phyloP scores from a whole-genome alignment of 2,329 filamentous ascomycete species.

The Hymenoscyphus infarciens region DNA sequence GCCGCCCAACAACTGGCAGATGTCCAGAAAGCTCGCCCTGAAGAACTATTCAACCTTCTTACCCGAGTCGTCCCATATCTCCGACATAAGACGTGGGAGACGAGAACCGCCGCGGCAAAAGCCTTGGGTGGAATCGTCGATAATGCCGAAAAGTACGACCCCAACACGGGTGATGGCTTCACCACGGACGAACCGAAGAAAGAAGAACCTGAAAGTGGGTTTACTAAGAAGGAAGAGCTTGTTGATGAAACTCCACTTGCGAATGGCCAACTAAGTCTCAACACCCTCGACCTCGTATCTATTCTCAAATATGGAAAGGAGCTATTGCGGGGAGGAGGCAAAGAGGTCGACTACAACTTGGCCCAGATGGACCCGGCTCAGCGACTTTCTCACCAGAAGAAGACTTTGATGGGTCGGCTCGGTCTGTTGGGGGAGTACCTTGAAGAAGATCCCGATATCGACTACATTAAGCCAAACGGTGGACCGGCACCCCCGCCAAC shows the following conservation, averaged over 20 bases:
- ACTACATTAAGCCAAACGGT: slow-evolving; percentile 42
- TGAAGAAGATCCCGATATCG: slow-evolving; percentile 74
- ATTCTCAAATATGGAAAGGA: slow-evolving; percentile 83
- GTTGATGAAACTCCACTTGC: slow-evolving; percentile 43
- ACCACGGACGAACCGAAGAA: slow-evolving; percentile 43
- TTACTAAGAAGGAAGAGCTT: slow-evolving; percentile 57
- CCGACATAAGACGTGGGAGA: slow-evolving; percentile 95
- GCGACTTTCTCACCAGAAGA: slow-evolving; percentile 83
- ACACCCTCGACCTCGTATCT: slow-evolving; percentile 70
- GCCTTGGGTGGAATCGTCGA: slow-evolving; percentile 92
- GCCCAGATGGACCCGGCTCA: slow-evolving; percentile 77
- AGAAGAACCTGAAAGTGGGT: slow-evolving; percentile 42
- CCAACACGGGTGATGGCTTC: slow-evolving; percentile 68
- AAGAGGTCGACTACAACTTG: slow-evolving; percentile 78
- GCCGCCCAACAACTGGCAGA: slow-evolving; percentile 95
- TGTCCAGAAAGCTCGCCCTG: slow-evolving; percentile 95
- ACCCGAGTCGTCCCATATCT: slow-evolving; percentile 94
- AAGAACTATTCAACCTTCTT: slow-evolving; percentile 94
- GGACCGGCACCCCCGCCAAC: slow-evolving; percentile 19
- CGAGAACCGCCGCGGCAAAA: slow-evolving; percentile 85
- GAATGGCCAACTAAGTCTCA: slow-evolving; percentile 64
- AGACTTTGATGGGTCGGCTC: slow-evolving; percentile 75
- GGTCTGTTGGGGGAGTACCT: slow-evolving; percentile 81
- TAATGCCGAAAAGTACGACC: slow-evolving; percentile 83
- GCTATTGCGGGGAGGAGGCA: slow-evolving; percentile 76